Evolutionary conservation across 768 basidiomycete genomes (phyloP).

Genomic region (Pilatotrama ljubarskyi): DNA sequence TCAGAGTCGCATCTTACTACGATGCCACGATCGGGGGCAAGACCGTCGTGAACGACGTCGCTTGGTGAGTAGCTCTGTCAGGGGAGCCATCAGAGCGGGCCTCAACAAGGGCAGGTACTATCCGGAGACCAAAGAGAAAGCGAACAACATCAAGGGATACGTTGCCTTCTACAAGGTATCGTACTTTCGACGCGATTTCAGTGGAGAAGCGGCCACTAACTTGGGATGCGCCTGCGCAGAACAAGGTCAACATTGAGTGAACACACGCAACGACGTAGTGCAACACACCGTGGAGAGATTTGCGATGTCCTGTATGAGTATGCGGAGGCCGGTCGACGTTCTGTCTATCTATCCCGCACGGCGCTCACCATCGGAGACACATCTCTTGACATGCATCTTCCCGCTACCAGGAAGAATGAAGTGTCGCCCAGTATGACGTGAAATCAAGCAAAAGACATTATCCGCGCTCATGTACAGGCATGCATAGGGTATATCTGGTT

Average conservation of each 20-base stretch:
- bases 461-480: not conserved
- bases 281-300: not conserved
- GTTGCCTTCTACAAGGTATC: constrained; percentile 79
- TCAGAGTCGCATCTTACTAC: constrained; percentile 67
- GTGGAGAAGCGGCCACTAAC: not conserved
- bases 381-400: not conserved
- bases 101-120: constrained; percentile 60
- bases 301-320: not conserved
- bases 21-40: constrained; percentile 51
- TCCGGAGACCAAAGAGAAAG: constrained; percentile 53
- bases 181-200: no score
- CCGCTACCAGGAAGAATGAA: not conserved
- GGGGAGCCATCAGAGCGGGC: not conserved
- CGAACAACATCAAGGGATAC: constrained; percentile 61
- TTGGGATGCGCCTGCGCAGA: constrained; percentile 31
- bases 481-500: constrained; percentile 17
- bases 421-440: not conserved
- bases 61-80: constrained; percentile 50
- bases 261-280: not conserved
- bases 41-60: constrained; percentile 51
- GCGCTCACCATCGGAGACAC: no score
- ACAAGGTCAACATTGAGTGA: constrained; percentile 40
- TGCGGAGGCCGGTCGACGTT: no score
- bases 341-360: no score
- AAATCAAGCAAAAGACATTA: constrained; percentile 5